Evolutionary conservation across 345 rosid species (phyloP).

Genomic region (Arabis alpina): DNA sequence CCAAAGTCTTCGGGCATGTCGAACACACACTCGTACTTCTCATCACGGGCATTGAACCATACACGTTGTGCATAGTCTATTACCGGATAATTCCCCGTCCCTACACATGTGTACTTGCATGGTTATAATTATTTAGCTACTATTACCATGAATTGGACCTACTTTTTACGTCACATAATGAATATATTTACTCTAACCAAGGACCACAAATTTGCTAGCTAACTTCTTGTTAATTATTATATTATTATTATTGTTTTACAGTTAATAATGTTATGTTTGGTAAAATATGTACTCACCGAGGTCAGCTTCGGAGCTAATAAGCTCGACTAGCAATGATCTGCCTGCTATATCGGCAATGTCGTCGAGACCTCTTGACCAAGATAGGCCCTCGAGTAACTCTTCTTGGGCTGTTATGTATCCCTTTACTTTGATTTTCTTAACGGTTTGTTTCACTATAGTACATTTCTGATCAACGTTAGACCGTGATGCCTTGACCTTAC

Average conservation of each 20-base stretch:
- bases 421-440: slow-evolving; percentile 35
- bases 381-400: slow-evolving; percentile 25
- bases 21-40: slow-evolving; percentile 61
- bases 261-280: neutral
- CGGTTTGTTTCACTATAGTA: slow-evolving; percentile 4
- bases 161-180: too few species aligned
- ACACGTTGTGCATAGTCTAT: slow-evolving; percentile 52
- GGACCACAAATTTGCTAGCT: neutral
- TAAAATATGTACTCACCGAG: slow-evolving; percentile 14
- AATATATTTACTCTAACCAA: neutral
- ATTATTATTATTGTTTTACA: neutral
- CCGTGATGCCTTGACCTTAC: slow-evolving; percentile 37
- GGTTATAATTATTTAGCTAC: neutral
- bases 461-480: slow-evolving; percentile 13
- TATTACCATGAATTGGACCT: neutral
- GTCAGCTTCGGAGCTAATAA: slow-evolving; percentile 29
- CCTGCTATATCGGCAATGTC: slow-evolving; percentile 29
- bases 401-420: slow-evolving; percentile 36
- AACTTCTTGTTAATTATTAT: neutral
- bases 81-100: slow-evolving; percentile 56
- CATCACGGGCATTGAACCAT: slow-evolving; percentile 35
- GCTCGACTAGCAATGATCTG: slow-evolving; percentile 41
- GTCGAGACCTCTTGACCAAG: slow-evolving; percentile 36
- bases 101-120: slow-evolving; percentile 38
- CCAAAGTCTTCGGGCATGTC: slow-evolving; percentile 60